Evolutionary conservation across 768 basidiomycete species (phyloP).

Genomic region (Tricholoma furcatifolium): DNA sequence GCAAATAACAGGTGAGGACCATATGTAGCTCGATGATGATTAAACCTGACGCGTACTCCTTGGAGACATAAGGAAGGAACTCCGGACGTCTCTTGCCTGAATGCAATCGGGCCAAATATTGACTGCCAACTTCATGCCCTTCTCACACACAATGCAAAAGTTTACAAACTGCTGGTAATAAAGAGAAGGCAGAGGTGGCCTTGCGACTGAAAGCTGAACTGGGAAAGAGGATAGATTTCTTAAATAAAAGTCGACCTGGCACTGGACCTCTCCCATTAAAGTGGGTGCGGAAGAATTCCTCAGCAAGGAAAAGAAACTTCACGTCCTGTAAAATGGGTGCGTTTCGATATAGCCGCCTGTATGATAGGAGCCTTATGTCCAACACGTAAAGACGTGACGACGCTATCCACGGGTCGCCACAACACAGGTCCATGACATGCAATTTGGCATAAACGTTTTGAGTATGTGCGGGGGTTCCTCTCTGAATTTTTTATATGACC

Average conservation of each 20-base stretch:
- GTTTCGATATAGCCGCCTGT: no score
- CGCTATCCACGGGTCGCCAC: constrained; percentile 41
- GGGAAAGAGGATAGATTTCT: constrained; percentile 45
- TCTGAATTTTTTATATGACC: constrained; percentile 16
- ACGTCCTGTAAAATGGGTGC: constrained; percentile 50
- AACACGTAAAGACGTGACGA: constrained; percentile 44
- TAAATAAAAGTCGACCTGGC: constrained; percentile 43
- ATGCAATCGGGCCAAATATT: no score
- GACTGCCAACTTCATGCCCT: constrained; percentile 37
- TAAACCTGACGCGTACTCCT: no score
- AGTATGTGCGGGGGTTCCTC: constrained; percentile 35
- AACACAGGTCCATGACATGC: constrained; percentile 53
- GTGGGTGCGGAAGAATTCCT: constrained; percentile 39
- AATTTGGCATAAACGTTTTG: constrained; percentile 57
- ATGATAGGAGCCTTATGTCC: neutral
- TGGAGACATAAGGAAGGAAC: no score
- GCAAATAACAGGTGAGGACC: no score
- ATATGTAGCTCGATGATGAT: no score
- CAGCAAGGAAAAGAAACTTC: constrained; percentile 43
- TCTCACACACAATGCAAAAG: constrained; percentile 59
- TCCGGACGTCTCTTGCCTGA: no score
- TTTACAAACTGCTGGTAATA: constrained; percentile 54
- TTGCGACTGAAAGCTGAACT: constrained; percentile 51
- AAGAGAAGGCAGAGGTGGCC: constrained; percentile 43
- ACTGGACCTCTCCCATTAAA: constrained; percentile 41